Conservation (phyloP, 768 basidiomycete genomes). For the Boletus subparvulus region DNA sequence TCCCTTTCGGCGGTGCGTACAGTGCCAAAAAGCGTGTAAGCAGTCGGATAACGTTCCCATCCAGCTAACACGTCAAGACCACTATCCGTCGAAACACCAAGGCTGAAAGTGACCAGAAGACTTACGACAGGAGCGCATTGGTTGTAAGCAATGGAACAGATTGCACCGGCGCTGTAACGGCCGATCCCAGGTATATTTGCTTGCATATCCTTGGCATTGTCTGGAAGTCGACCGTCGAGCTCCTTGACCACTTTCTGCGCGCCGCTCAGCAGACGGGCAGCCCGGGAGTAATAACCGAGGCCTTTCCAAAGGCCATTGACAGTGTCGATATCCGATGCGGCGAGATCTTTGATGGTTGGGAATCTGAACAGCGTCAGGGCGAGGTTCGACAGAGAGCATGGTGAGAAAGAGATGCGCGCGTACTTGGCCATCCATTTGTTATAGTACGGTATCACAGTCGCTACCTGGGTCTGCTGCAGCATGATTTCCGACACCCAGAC, state of each 20-base stretch:
- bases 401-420: conserved; percentile 21
- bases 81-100: background rate
- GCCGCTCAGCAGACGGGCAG: conserved; percentile 77
- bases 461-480: conserved; percentile 95
- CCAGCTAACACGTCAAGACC: conserved; percentile 51
- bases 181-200: conserved; percentile 84
- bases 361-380: conserved; percentile 47
- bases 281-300: conserved; percentile 87
- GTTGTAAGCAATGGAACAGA: conserved; percentile 87
- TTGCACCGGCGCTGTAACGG: conserved; percentile 83
- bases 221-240: conserved; percentile 69
- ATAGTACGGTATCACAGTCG: conserved; percentile 93
- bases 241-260: conserved; percentile 75
- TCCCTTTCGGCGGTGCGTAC: conserved; percentile 79
- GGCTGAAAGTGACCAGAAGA: conserved; percentile 7
- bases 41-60: conserved; percentile 89
- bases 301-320: conserved; percentile 93
- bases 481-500: conserved; percentile 93
- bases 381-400: background rate
- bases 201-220: conserved; percentile 79
- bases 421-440: conserved; percentile 83
- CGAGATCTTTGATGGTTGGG: conserved; percentile 76
- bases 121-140: conserved; percentile 81
- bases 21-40: conserved; percentile 80
- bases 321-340: conserved; percentile 70